Base-by-base conservation (phyloP, 768 basidiomycete genomes). In the Leccinum longicurvipes region DNA sequence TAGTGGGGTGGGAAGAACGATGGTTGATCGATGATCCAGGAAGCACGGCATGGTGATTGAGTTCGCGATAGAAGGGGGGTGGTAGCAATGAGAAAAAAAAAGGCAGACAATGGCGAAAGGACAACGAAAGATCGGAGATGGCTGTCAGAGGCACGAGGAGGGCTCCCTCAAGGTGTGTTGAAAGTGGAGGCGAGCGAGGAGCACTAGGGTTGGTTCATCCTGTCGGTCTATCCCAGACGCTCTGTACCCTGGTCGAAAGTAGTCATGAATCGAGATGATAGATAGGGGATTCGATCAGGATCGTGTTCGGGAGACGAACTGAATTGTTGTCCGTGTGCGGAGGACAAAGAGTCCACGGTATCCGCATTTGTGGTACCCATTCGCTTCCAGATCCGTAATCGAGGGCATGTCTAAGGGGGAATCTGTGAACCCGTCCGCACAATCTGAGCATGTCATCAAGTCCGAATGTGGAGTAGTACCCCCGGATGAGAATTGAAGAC, bases 401-500 rank as follows among this genome's bases (percentile, higher is more conserved):
- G 28, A 47, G 15, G 14, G 24, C 28, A 17, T 17, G 19, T 8
- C 28, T 39, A 21, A 45, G 7, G 3, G 17, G 28, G 23, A 17
- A 25, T 27, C 25, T 27, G 14, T n/a, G 7, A 12, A 25, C 47
- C n/a, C 21, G 6, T 28, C 58, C 58, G 59, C 58, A 60, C 12
- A 55, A 60, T 27, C 59, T 17, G 24, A 60, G 34, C 47, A 44
- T 57, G 60, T 34, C 54, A 46, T 48, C 5, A 52, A n/a, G n/a
- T 50, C 25, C 17, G 14, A 4, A 15, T 5, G n/a, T 3, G 39
- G n/a, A 28, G n/a, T 23, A n/a, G 47, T 11, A 50, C 4, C 11
- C 25, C 21, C 31, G 9, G 11, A 54, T 39, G 8, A 24, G 31
- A 29, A 32, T 14, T 15, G 47, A 24, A 50, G 59, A 36, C 23